These are phyloP conservation scores for Pseudogymnoascus sp. DNA, from an alignment of 2,329 filamentous ascomycete species.

Conservation along the genomic window DNA sequence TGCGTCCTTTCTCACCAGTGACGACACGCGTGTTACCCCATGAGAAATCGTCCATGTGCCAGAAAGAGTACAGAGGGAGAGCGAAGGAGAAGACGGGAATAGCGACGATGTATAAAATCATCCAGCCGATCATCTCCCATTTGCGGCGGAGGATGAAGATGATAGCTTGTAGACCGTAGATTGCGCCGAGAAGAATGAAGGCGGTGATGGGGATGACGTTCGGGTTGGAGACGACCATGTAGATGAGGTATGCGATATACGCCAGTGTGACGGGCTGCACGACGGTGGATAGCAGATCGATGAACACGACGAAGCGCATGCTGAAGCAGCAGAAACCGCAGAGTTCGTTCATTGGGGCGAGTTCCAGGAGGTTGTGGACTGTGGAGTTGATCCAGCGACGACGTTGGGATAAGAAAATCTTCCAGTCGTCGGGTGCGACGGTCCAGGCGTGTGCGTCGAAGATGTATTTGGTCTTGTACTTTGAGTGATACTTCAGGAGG, in stretches of 20 bases:
- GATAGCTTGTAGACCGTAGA: slow-evolving; percentile 91
- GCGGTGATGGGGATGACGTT: slow-evolving; percentile 70
- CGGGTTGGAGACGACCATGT: slow-evolving; percentile 55
- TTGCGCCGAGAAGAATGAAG: slow-evolving; percentile 80
- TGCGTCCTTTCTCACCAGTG: slow-evolving; percentile 85
- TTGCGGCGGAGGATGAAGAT: slow-evolving; percentile 96
- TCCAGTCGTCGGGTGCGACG: slow-evolving; percentile 89
- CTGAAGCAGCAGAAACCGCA: slow-evolving; percentile 99
- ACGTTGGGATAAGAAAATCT: slow-evolving; percentile 89
- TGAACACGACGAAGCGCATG: slow-evolving; percentile 93
- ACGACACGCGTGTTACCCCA: slow-evolving; percentile 99
- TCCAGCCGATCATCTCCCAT: slow-evolving; percentile 99
- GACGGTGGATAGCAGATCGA: slow-evolving; percentile 87
- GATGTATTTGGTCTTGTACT: slow-evolving; percentile 98
- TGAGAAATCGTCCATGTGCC: slow-evolving; percentile 98
- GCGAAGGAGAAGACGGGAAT: slow-evolving; percentile 90
- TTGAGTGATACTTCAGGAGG: slow-evolving; percentile 81
- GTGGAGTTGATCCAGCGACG: slow-evolving; percentile 99
- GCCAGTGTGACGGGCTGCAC: slow-evolving; percentile 82
- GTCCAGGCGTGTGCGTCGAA: slow-evolving; percentile 89
- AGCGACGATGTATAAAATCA: slow-evolving; percentile 96
- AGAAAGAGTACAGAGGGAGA: slow-evolving; percentile 94
- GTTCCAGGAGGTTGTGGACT: slow-evolving; percentile 87
- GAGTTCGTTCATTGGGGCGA: slow-evolving; percentile 84
- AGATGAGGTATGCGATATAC: slow-evolving; percentile 84